These are phyloP conservation scores for Herpetospermum pedunculosum DNA, from an alignment of 306 rosid genomes.

Conservation along the genomic window DNA sequence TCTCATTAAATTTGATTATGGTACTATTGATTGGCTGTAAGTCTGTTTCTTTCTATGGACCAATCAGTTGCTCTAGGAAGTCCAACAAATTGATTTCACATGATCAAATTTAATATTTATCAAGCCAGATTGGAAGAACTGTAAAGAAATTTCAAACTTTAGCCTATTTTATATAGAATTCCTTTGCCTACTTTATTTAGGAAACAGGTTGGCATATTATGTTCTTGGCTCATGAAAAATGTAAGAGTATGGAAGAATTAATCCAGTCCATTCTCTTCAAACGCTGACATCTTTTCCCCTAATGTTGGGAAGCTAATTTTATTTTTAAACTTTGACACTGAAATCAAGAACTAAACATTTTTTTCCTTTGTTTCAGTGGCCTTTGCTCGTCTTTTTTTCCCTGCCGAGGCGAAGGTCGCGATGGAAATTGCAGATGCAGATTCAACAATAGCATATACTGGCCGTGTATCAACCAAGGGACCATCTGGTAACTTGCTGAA, in stretches of 20 bases:
- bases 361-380: constrained; percentile 43
- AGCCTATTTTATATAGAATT: neutral
- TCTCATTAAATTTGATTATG: neutral
- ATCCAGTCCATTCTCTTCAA: neutral
- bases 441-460: constrained; percentile 19
- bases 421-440: constrained; percentile 62
- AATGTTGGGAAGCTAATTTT: neutral
- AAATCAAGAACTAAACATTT: neutral
- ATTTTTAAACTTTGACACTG: neutral
- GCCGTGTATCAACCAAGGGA: constrained; percentile 18
- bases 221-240: neutral
- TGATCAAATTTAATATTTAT: neutral
- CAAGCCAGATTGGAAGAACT: neutral
- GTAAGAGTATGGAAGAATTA: neutral
- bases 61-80: neutral
- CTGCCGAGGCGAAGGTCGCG: constrained; percentile 82
- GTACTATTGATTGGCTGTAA: neutral
- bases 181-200: neutral
- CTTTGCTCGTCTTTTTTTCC: constrained; percentile 59
- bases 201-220: neutral
- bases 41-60: neutral
- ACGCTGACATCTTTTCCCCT: neutral
- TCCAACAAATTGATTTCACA: neutral
- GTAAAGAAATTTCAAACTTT: neutral
- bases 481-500: constrained; percentile 46